Evolutionary conservation across 129 eudicot genomes (phyloP).

Genomic region (Tanacetum coccineum): DNA sequence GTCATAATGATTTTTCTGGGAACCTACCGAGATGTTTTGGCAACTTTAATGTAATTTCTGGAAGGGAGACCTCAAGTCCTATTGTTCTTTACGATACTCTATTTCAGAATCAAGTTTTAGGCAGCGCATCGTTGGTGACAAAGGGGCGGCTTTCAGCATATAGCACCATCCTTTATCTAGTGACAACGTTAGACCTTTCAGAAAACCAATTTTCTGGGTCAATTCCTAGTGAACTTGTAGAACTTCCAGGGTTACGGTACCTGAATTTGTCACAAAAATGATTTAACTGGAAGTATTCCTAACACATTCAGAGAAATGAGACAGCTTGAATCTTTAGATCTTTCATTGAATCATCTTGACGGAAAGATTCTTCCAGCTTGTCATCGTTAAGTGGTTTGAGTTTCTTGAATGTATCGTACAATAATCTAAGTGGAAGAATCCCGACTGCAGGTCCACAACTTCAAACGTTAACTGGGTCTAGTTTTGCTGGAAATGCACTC

Average conservation of each 20-base stretch:
- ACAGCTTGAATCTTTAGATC: slow-evolving; percentile 37
- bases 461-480: slow-evolving; percentile 10
- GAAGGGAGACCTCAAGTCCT: background rate
- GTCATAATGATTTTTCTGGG: slow-evolving; percentile 35
- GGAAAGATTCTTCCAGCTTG: slow-evolving; percentile 23
- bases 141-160: slow-evolving; percentile 25
- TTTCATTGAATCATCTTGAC: slow-evolving; percentile 26
- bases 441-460: slow-evolving; percentile 30
- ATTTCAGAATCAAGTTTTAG: slow-evolving; percentile 2
- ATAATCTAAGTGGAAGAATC: slow-evolving; percentile 20
- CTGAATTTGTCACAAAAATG: slow-evolving; percentile 34
- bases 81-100: background rate
- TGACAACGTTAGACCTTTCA: slow-evolving; percentile 32
- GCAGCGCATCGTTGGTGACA: slow-evolving; percentile 17
- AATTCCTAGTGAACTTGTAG: slow-evolving; percentile 27
- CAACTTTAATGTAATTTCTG: slow-evolving; percentile 23
- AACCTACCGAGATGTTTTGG: slow-evolving; percentile 33
- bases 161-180: slow-evolving; percentile 14
- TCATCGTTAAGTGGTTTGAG: slow-evolving; percentile 13
- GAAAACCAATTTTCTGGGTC: slow-evolving; percentile 28
- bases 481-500: slow-evolving; percentile 24
- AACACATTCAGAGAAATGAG: slow-evolving; percentile 21
- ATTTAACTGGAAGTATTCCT: slow-evolving; percentile 37
- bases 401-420: slow-evolving; percentile 20
- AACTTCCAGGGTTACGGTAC: slow-evolving; percentile 22